Evolutionary conservation across 2,329 filamentous ascomycete species (phyloP), one percentile per base, ranked within the genome.

Genomic region (Anthostomella pinea): DNA sequence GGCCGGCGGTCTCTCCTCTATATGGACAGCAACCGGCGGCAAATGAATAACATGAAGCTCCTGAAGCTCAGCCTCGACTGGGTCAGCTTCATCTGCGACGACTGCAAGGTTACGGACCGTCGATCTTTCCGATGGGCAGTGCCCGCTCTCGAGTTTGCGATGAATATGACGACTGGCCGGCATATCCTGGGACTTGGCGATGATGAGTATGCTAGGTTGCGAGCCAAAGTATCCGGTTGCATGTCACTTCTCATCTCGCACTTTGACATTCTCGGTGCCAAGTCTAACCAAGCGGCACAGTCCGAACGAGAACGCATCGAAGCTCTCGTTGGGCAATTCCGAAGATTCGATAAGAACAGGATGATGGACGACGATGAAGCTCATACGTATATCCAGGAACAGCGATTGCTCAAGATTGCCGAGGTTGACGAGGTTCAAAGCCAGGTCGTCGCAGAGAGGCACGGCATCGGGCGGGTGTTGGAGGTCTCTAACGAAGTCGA

Each of bases 101-200:
- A 98, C 62, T 98, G 93, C 63, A 78, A 94, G 51, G 87, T 93
- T 8, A 88, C 88, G 4, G 93, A 98, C 62, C 80, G 91, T 51
- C 94, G 91, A 66, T 96, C 93, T 0, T 98, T 98, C 67, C 84
- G 90, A 48, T 98, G 93, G 93, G 89, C 93, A 6, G 94, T 98
- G 20, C 79, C 90, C 33, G 93, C 93, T 8, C 75, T 98, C 9
- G 93, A 98, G 59, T 95, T 97, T 59, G 87, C 90, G 35, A 97
- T 96, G 89, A 81, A 85, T 49, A 97, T 97, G 84, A 98, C 93
- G 1, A 79, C 88, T 34, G 93, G 93, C 8, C 83, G 90, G 41
- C 90, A 95, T 54, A 94, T 98, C 30, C 67, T 98, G n/a, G 87
- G 84, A 1, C 81, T 98, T 41, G 87, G 84, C 25, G 88, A 95